A percentile compares a stretch with the other conserved stretches of the same genome.
phyloP scores from a whole-genome alignment of 768 basidiomycete species.

The Tulasnella calospora region DNA sequence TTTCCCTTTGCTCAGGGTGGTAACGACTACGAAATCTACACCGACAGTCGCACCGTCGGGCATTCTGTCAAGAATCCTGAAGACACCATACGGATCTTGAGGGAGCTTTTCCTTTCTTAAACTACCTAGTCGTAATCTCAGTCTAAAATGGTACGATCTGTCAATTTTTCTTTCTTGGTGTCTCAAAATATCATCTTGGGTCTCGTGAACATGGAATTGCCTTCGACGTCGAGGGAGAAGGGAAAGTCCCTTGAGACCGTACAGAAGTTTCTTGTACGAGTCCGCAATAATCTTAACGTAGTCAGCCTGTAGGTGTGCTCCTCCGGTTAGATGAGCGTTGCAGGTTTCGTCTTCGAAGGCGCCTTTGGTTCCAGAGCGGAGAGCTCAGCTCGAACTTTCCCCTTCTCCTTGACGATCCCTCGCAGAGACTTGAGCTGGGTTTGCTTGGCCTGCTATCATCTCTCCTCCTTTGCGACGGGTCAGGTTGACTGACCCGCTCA shows the following conservation, averaged over 20 bases:
- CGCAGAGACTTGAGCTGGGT: conserved; percentile 6
- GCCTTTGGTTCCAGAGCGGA: not conserved
- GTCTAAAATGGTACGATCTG: not conserved
- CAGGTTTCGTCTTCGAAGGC: not conserved
- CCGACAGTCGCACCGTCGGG: conserved; percentile 76
- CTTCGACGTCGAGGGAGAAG: conserved; percentile 2
- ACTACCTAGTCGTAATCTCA: not conserved
- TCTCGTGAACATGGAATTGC: too few species aligned
- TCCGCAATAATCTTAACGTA: conserved; percentile 81
- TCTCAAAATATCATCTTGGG: not conserved
- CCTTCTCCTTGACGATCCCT: not conserved
- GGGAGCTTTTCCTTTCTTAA: conserved; percentile 54
- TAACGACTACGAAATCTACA: conserved; percentile 89
- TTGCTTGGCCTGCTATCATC: not conserved
- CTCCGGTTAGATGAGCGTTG: conserved; percentile 40
- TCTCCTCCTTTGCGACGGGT: not conserved
- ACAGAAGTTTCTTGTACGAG: conserved; percentile 93
- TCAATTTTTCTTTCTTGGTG: not conserved
- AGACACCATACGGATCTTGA: conserved; percentile 66
- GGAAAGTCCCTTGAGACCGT: conserved; percentile 69
- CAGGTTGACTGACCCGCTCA: not conserved
- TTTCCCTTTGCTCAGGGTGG: conserved; percentile 59
- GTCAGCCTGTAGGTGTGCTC: conserved; percentile 20
- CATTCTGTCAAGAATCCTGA: conserved; percentile 71
- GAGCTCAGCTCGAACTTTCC: not conserved